phyloP scores from a whole-genome alignment of 2,329 filamentous ascomycete species.

The Metarhizium robertsii region DNA sequence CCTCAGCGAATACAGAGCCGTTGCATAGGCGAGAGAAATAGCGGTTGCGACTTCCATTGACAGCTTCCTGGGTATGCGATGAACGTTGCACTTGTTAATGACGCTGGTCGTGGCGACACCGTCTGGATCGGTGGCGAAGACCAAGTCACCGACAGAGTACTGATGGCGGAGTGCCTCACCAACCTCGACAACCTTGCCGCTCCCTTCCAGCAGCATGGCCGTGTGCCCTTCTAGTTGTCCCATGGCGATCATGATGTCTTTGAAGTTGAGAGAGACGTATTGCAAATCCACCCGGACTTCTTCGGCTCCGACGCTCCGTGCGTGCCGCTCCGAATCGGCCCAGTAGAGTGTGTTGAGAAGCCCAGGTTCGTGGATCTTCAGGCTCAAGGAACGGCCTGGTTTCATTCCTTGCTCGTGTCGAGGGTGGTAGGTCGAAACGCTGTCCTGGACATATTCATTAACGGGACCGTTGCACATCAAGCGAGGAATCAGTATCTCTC shows the following conservation, averaged over 20 bases:
- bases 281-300: too few species aligned
- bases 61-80: constrained; percentile 12
- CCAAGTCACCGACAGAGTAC: constrained; percentile 56
- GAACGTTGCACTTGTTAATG: constrained; percentile 23
- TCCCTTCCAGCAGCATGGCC: constrained; percentile 14
- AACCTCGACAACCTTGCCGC: constrained; percentile 12
- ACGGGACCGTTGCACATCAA: too few species aligned
- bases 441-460: too few species aligned
- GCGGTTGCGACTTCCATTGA: constrained; percentile 22
- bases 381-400: too few species aligned
- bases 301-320: too few species aligned
- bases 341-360: too few species aligned
- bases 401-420: too few species aligned
- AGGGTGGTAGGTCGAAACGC: too few species aligned
- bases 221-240: constrained; percentile 11
- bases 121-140: constrained; percentile 37
- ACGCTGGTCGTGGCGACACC: constrained; percentile 13
- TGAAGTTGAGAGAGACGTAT: constrained; percentile 24
- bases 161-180: constrained; percentile 43
- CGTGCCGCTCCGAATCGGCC: too few species aligned
- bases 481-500: too few species aligned
- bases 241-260: constrained; percentile 15
- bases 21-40: constrained; percentile 8
- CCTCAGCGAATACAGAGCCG: constrained; percentile 9
- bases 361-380: too few species aligned